A percentile compares a stretch with the other conserved stretches of the same genome.
Evolutionary conservation across 305 asterid species (phyloP).

Genomic region (Euphrasia arctica): DNA sequence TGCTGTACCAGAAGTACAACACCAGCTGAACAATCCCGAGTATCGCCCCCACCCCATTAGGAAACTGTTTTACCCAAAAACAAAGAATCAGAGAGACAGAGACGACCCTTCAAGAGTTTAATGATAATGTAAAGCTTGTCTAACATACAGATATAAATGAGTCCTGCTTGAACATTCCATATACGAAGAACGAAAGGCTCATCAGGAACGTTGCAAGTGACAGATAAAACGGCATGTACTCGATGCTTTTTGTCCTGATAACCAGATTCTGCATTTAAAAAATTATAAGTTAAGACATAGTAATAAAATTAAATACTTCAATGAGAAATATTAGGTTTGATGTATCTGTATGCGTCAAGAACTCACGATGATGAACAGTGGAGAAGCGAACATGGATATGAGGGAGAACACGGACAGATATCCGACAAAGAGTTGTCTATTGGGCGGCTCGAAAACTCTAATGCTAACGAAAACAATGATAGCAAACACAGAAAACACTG

Average conservation of each 20-base stretch:
- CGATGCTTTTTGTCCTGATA: constrained; percentile 72
- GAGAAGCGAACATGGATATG: constrained; percentile 84
- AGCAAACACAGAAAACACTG: constrained; percentile 49
- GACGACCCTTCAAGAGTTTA: neutral
- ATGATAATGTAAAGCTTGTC: neutral
- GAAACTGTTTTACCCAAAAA: constrained; percentile 42
- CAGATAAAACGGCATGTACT: constrained; percentile 83
- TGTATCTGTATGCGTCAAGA: neutral
- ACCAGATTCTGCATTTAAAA: constrained; percentile 60
- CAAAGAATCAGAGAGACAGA: neutral
- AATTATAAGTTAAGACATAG: constrained; percentile 3
- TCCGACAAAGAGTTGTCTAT: constrained; percentile 69
- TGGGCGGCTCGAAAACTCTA: constrained; percentile 50
- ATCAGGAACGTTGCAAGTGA: constrained; percentile 80
- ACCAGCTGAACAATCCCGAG: constrained; percentile 72
- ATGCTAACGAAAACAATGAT: constrained; percentile 47
- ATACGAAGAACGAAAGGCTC: constrained; percentile 73
- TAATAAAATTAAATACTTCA: neutral
- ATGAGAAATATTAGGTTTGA: neutral
- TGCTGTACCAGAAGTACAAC: constrained; percentile 60
- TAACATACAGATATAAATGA: constrained; percentile 61
- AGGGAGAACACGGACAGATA: constrained; percentile 62
- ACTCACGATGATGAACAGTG: constrained; percentile 73
- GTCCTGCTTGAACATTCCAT: constrained; percentile 68
- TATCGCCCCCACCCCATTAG: constrained; percentile 80